phyloP scores from a whole-genome alignment of 1,284 basidiomycete species.

The Ceratobasidium sp. region DNA sequence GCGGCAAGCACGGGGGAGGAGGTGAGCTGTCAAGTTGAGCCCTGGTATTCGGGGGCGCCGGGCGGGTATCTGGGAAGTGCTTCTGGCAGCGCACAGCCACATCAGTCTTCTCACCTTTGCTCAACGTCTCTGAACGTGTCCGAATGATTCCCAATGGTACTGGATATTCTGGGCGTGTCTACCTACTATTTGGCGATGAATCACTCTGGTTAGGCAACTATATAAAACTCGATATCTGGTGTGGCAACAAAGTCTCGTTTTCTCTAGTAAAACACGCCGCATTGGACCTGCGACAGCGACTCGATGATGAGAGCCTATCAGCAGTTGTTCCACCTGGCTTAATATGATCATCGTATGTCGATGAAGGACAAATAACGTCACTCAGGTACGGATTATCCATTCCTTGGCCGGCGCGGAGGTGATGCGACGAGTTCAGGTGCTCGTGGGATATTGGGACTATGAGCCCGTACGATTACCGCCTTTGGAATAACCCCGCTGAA shows the following conservation, averaged over 20 bases:
- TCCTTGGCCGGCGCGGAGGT: not conserved
- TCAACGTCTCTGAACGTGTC: not conserved
- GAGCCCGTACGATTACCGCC: not conserved
- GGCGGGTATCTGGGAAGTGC: not conserved
- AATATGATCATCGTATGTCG: not conserved
- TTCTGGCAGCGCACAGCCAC: not conserved
- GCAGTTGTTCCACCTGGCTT: not conserved
- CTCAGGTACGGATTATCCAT: not conserved
- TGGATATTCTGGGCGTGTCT: not conserved
- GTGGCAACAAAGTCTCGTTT: not conserved
- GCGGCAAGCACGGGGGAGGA: not conserved
- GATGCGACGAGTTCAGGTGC: not conserved
- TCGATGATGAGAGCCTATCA: not conserved
- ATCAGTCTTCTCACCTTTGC: no score
- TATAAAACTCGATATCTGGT: not conserved
- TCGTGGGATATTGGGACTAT: not conserved
- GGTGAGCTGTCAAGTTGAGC: not conserved
- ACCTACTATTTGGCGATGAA: not conserved
- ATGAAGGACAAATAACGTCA: not conserved
- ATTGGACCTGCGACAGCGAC: not conserved
- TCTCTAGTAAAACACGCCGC: not conserved
- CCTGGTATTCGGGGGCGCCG: slow-evolving; percentile 1
- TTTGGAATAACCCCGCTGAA: not conserved
- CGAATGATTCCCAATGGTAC: not conserved
- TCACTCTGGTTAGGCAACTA: not conserved